Evolutionary conservation across 148 eudicot genomes (phyloP), one percentile per base, ranked within the genome.

Genomic region (Hydrangea macrophylla): DNA sequence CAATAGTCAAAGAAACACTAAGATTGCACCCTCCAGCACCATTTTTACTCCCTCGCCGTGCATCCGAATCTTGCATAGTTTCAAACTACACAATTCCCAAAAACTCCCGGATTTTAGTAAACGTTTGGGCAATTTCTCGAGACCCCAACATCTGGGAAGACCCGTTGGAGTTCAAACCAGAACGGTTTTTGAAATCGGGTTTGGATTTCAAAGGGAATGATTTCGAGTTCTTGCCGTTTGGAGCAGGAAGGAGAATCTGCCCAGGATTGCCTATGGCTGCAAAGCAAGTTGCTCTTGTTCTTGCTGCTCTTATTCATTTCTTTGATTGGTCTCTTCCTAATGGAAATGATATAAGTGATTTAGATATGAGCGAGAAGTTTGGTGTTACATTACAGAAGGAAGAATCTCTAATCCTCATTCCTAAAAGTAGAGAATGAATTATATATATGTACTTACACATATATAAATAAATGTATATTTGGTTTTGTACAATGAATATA

Each of bases 341-440:
- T 17, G 17, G 53, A 45, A 45, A 45, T 18, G 53, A 45, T 45
- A n/a, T 22, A n/a, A 45, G n/a, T 45, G 53, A 45, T n/a, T 22
- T 45, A 17, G 57, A 55, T 62, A 67, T 67, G 70, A 56, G 17
- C 25, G 70, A 67, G 36, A 54, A 56, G 9, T 67, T 56, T 23
- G 62, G 60, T 20, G 8, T 67, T 23, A 67, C 70, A 42, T 15
- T 69, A 30, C 64, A 42, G 42, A 42, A 28, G 55, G 22, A 26
- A n/a, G 40, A 69, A n/a, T 64, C 72, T 10, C 40, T 58, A 28
- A 3, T 64, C 28, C 30, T 64, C 31, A 64, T 64, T 48, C 67
- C 67, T 7, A 26, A 10, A 28, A 36, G 30, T 27, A 64, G 37
- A 28, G 24, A 64, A 18, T 45, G 53, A n/a, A n/a, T n/a, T n/a